phyloP scores from a whole-genome alignment of 192 early-diverging fungal species.

The Piromyces finnis region DNA sequence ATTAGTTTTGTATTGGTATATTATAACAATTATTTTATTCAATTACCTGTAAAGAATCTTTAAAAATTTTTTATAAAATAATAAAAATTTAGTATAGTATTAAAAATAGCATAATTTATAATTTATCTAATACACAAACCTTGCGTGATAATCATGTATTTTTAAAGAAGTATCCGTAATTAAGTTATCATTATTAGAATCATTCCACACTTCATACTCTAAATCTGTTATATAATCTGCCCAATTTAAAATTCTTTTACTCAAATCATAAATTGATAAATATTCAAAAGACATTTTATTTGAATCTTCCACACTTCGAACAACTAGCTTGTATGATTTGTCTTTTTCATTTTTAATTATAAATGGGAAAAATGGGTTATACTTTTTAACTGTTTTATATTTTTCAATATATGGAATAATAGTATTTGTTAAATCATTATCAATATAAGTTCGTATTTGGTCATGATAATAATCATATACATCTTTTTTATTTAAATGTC shows the following conservation, averaged over 20 bases:
- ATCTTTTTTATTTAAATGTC: neutral
- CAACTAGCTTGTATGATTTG: neutral
- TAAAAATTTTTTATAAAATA: no score
- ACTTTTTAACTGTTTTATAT: neutral
- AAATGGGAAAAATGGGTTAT: neutral
- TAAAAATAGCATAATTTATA: no score
- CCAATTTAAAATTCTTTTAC: neutral
- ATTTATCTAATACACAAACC: neutral
- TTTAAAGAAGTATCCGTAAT: neutral
- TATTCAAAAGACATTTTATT: neutral
- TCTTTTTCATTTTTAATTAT: neutral
- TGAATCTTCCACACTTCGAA: neutral
- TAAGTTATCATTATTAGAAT: neutral
- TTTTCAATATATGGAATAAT: neutral
- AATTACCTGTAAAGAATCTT: neutral
- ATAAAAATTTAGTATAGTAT: no score
- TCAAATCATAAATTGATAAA: neutral
- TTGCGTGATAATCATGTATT: neutral
- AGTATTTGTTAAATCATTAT: neutral
- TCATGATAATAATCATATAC: neutral
- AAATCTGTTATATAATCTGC: neutral
- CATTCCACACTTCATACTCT: neutral
- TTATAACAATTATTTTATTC: no score
- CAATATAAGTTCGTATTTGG: neutral
- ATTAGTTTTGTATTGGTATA: no score